Conservation (phyloP, 768 basidiomycete species). For the Dentipellis fragilis region DNA sequence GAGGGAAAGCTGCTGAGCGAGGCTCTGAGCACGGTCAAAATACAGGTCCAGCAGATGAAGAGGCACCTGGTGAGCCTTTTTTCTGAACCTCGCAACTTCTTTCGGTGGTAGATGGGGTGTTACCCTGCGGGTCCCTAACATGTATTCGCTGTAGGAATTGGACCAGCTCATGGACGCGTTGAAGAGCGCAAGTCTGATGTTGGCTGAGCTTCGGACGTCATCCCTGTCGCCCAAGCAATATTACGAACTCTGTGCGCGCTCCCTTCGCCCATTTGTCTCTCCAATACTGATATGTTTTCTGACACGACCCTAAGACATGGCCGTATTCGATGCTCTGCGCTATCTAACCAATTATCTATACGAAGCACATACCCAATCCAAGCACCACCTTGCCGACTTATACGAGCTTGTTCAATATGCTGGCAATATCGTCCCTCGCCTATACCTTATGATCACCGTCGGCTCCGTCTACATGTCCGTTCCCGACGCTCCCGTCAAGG, state of each 20-base stretch:
- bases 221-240: slow-evolving; percentile 95
- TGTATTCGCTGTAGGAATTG: slow-evolving; percentile 49
- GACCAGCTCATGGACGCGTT: slow-evolving; percentile 99
- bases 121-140: neutral
- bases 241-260: slow-evolving; percentile 80
- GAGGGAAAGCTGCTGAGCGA: slow-evolving; percentile 82
- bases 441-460: slow-evolving; percentile 99
- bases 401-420: slow-evolving; percentile 99
- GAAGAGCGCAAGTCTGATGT: slow-evolving; percentile 95
- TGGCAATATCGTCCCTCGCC: slow-evolving; percentile 87
- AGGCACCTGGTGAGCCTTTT: slow-evolving; percentile 59
- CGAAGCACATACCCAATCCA: slow-evolving; percentile 84
- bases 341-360: slow-evolving; percentile 94
- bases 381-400: slow-evolving; percentile 94
- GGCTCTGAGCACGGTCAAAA: slow-evolving; percentile 77
- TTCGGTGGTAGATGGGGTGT: too few relatives aligned
- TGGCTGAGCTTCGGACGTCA: slow-evolving; percentile 90
- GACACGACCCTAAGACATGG: slow-evolving; percentile 71
- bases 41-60: slow-evolving; percentile 93
- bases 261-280: neutral
- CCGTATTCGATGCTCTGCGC: slow-evolving; percentile 93
- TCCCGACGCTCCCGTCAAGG: slow-evolving; percentile 92
- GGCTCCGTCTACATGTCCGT: slow-evolving; percentile 99
- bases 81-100: neutral
- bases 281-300: neutral